These are phyloP conservation scores for Apiotrichum siamense DNA, from an alignment of 1,284 basidiomycete species.

Conservation along the genomic window DNA sequence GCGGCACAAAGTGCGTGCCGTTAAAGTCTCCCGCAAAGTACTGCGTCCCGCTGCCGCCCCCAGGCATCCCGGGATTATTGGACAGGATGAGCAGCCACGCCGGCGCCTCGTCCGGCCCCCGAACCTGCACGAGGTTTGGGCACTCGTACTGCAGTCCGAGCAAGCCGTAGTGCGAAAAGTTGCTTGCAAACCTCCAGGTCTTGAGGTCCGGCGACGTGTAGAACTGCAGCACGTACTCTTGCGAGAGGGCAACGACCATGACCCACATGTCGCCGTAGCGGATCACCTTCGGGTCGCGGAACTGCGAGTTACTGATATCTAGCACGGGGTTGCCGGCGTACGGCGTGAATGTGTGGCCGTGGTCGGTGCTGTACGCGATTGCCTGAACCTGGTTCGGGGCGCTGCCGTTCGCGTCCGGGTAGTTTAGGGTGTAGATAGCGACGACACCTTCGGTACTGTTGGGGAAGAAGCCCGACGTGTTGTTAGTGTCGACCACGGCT, in stretches of 20 bases:
- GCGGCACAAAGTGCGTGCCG: constrained; percentile 38
- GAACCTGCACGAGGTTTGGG: constrained; percentile 41
- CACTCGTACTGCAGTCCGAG: constrained; percentile 22
- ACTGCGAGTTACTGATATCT: background rate
- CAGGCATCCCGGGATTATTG: constrained; percentile 33
- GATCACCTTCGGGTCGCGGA: constrained; percentile 49
- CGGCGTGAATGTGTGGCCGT: constrained; percentile 46
- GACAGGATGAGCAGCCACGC: constrained; percentile 31
- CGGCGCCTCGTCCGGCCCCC: constrained; percentile 17
- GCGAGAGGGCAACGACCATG: constrained; percentile 38
- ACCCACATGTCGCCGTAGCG: constrained; percentile 47
- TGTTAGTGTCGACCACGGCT: constrained; percentile 46
- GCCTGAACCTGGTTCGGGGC: too few relatives aligned
- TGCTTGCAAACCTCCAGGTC: constrained; percentile 44
- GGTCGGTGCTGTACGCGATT: constrained; percentile 47
- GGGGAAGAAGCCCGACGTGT: constrained; percentile 45
- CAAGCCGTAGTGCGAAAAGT: constrained; percentile 36
- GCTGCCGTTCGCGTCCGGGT: constrained; percentile 18
- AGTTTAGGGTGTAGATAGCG: constrained; percentile 49
- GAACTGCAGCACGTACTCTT: constrained; percentile 44
- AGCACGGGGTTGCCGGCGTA: constrained; percentile 39
- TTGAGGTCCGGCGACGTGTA: constrained; percentile 46
- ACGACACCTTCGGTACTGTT: constrained; percentile 37
- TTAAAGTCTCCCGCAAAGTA: constrained; percentile 47
- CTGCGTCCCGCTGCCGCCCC: constrained; percentile 43